Evolutionary conservation across 208 protist genomes (phyloP).

Genomic region (Vickermania spadyakhi): DNA sequence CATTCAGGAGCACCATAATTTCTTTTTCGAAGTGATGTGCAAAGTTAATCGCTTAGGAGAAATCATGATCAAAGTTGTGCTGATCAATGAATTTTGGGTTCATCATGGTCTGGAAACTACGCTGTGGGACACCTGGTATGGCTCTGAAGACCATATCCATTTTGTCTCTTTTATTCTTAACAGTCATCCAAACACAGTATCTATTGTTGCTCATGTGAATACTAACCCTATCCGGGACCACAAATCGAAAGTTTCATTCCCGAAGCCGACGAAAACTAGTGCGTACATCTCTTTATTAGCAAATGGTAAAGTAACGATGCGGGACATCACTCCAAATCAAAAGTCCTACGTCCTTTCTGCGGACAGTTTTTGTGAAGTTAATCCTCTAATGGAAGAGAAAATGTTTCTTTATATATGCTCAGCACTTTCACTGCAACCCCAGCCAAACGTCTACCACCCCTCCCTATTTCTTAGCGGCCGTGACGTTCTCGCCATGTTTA

Average conservation of each 20-base stretch:
- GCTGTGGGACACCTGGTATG: constrained; percentile 22
- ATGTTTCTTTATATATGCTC: constrained; percentile 22
- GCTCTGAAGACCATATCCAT: constrained; percentile 8
- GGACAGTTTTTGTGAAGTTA: constrained; percentile 44
- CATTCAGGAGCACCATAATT: constrained; percentile 4
- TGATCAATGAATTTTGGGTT: constrained; percentile 14
- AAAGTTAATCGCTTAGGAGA: constrained; percentile 18
- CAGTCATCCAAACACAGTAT: constrained; percentile 8
- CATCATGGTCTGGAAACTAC: neutral
- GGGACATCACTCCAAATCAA: constrained; percentile 27
- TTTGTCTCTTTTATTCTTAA: constrained; percentile 12
- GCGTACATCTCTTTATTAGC: constrained; percentile 19
- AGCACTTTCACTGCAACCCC: constrained; percentile 15
- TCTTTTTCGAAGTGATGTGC: constrained; percentile 34
- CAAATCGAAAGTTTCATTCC: neutral
- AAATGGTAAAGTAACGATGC: constrained; percentile 6
- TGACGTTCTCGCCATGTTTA: constrained; percentile 24
- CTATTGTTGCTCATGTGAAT: constrained; percentile 24
- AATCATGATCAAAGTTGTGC: constrained; percentile 22
- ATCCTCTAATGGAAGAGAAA: constrained; percentile 32
- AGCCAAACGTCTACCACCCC: neutral
- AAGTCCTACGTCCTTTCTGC: constrained; percentile 21
- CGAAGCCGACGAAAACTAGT: constrained; percentile 24
- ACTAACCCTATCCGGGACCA: constrained; percentile 1
- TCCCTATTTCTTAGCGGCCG: constrained; percentile 23